Base-by-base conservation (phyloP, 495 filamentous ascomycete species). In the Lentithecium fluviatile region DNA sequence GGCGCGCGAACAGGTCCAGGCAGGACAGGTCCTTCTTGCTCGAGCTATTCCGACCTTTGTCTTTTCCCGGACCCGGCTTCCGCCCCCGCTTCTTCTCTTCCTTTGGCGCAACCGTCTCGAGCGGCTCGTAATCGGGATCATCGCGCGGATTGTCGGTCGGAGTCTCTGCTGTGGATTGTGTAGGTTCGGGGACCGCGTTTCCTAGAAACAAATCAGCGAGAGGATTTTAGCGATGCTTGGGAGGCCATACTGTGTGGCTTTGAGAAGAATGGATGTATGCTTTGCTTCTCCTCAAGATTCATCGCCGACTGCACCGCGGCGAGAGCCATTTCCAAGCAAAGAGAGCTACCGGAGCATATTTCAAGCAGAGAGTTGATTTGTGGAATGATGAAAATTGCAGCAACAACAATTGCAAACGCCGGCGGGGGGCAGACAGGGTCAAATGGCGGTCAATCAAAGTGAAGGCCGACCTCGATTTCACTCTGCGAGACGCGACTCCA, bases 261-360 rank as follows among this genome's bases (percentile, higher is more conserved):
- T 0, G 53, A 49, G 56, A 75, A 75, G 66, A 75, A 75, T 24
- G 70, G 72, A 58, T 75, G 73, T 26, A 75, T 11, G 21, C 24
- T 49, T 51, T 55, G 67, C 50, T 58, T 63, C 23, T 62, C 65
- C 42, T 68, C 73, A 19, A 63, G 56, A 55, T 66, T 62, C 72
- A 74, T 75, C 11, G 66, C 69, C 23, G 65, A 45, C 15, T 60
- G 61, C 20, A 73, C 58, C 48, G 53, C 62, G 24, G 62, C 61
- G 24, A 65, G 47, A 37, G 73, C 73, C 73, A 75, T 75, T 52
- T 37, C 58, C 6, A 23, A 37, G 10, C n/a, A 24, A 38, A 0
- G 4, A 2, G 19, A 32, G n/a, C 21, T 58, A 57, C 2, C 24
- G 23, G 25, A 6, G 52, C 60, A 64, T 64, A 21, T 7, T 36